These are phyloP conservation scores for Rhypophila decipiens DNA, from an alignment of 495 filamentous ascomycete genomes.

Conservation along the genomic window DNA sequence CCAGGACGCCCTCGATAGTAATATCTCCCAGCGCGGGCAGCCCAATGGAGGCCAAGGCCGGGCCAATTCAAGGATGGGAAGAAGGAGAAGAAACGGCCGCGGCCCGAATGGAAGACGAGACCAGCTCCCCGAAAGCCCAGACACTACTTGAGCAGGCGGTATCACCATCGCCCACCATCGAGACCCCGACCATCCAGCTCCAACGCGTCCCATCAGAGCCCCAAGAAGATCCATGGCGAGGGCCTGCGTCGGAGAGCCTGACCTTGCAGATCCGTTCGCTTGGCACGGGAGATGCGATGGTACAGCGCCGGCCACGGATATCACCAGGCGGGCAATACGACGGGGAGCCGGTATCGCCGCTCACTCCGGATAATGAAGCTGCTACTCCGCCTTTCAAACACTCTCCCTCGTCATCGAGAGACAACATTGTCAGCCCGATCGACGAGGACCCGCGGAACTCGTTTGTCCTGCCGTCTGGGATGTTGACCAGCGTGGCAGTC, in stretches of 20 bases:
- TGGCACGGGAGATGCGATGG: background rate
- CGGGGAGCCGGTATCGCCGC: background rate
- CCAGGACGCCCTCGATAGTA: conserved; percentile 3
- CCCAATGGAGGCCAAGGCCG: conserved; percentile 20
- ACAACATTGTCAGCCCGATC: conserved; percentile 4
- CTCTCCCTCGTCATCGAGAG: background rate
- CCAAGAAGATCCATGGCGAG: conserved; percentile 12
- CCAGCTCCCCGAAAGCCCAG: conserved; percentile 12
- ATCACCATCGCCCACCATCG: background rate
- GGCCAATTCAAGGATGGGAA: conserved; percentile 19
- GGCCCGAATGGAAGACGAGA: conserved; percentile 7
- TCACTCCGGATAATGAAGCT: background rate
- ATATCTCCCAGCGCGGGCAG: background rate
- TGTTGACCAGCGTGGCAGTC: too few relatives aligned
- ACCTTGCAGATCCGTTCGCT: too few relatives aligned
- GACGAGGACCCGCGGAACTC: background rate
- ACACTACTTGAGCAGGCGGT: background rate
- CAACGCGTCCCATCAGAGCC: conserved; percentile 19
- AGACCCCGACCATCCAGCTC: conserved; percentile 15
- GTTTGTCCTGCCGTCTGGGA: too few relatives aligned
- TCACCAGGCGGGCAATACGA: background rate
- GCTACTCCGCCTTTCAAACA: background rate
- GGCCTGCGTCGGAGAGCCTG: too few relatives aligned
- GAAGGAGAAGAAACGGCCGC: conserved; percentile 7
- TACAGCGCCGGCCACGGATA: conserved; percentile 3